Percentiles rank a stretch among this genome's conserved stretches.
Evolutionary conservation across 345 rosid species (phyloP).

Genomic region (Dipteronia dyeriana): DNA sequence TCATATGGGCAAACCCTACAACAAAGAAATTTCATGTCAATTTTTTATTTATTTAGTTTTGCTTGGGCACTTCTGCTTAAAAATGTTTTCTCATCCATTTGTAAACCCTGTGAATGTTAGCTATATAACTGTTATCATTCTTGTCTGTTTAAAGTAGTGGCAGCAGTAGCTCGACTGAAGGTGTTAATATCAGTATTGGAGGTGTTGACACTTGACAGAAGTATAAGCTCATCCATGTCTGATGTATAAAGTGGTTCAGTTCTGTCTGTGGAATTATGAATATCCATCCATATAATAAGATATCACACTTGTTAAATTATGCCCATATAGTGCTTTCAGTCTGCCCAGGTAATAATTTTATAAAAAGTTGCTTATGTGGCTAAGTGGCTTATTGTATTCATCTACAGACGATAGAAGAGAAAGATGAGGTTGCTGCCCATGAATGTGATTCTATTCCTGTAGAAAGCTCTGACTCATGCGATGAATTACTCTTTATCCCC

Average conservation of each 20-base stretch:
- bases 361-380: background rate
- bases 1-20: too few species aligned
- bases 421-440: slow-evolving; percentile 25
- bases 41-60: too few species aligned
- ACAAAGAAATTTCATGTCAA: too few species aligned
- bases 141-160: too few species aligned
- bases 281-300: background rate
- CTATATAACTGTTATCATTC: too few species aligned
- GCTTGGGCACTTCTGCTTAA: too few species aligned
- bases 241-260: background rate
- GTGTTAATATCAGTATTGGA: too few species aligned
- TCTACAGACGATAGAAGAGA: slow-evolving; percentile 39
- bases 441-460: slow-evolving; percentile 42
- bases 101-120: too few species aligned
- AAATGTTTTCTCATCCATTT: too few species aligned
- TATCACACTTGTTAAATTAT: background rate
- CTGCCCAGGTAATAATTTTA: background rate
- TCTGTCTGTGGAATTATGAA: background rate
- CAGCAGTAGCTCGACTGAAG: too few species aligned
- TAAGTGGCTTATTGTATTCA: slow-evolving; percentile 12
- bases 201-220: too few species aligned
- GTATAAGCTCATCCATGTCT: too few species aligned
- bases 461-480: slow-evolving; percentile 43
- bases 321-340: background rate
- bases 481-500: slow-evolving; percentile 83